Evolutionary conservation across 163 green algal species (phyloP).

Genomic region (Chloroidium sp.): DNA sequence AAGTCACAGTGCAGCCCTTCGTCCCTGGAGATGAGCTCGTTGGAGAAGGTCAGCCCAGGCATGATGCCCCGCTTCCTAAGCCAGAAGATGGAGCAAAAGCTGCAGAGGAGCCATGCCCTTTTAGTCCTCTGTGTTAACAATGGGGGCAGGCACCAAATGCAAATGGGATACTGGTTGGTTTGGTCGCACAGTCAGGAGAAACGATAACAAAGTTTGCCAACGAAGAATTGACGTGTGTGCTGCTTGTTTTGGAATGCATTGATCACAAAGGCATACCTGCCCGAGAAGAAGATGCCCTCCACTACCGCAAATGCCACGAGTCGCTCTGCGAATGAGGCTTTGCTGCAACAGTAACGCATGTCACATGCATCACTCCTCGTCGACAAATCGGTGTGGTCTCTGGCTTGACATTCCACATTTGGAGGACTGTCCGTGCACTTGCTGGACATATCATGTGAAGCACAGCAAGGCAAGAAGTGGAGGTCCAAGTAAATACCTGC

Average conservation of each 20-base stretch:
- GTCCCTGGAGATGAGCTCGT: slow-evolving; percentile 82
- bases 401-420: too few species aligned
- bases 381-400: background rate
- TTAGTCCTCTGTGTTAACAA: background rate
- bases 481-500: slow-evolving; percentile 10
- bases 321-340: slow-evolving; percentile 50
- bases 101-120: slow-evolving; percentile 7
- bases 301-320: slow-evolving; percentile 79
- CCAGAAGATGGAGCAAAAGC: slow-evolving; percentile 90
- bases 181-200: background rate
- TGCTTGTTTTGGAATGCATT: background rate
- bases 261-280: slow-evolving; percentile 16
- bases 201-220: background rate
- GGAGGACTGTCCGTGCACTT: too few species aligned
- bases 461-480: too few species aligned
- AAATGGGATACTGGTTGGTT: background rate
- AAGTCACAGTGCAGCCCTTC: slow-evolving; percentile 88
- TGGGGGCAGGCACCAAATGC: background rate
- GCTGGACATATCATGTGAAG: too few species aligned
- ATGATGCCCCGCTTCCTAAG: slow-evolving; percentile 87
- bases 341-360: slow-evolving; percentile 11
- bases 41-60: slow-evolving; percentile 83
- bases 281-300: slow-evolving; percentile 86
- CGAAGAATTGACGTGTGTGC: background rate
- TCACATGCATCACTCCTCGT: background rate